Conservation (phyloP, 176 grass and related monocot species). For the Carex myosuroides region DNA sequence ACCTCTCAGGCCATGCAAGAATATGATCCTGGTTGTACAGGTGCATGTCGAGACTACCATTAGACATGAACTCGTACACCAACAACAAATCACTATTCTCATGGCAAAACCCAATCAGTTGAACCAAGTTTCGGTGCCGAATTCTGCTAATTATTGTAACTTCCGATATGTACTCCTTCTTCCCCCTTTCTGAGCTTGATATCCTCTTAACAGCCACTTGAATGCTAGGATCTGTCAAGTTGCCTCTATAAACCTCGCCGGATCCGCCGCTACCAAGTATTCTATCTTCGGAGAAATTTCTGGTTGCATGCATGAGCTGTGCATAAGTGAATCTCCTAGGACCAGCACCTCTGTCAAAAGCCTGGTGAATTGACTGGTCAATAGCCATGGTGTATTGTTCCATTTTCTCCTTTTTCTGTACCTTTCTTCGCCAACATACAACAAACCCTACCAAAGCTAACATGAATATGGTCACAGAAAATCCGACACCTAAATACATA, state of each 20-base stretch:
- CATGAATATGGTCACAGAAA: neutral
- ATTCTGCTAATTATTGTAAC: constrained; percentile 46
- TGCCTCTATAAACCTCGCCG: constrained; percentile 44
- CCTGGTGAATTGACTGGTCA: neutral
- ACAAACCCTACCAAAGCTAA: neutral
- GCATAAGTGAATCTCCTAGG: constrained; percentile 26
- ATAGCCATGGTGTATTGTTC: neutral
- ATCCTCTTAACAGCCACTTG: constrained; percentile 35
- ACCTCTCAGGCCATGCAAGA: constrained; percentile 24
- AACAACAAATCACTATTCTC: constrained; percentile 17
- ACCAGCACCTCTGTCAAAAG: neutral
- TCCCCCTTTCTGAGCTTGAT: constrained; percentile 29
- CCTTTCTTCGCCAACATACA: constrained; percentile 12
- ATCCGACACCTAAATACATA: neutral
- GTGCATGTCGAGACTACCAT: constrained; percentile 37
- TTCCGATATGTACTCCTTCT: constrained; percentile 36
- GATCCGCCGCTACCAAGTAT: constrained; percentile 48
- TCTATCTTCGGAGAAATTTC: constrained; percentile 38
- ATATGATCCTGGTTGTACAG: constrained; percentile 11
- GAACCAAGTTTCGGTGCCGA: constrained; percentile 52
- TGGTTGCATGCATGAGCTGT: constrained; percentile 29
- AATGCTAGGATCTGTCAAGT: constrained; percentile 3
- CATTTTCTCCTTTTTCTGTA: neutral
- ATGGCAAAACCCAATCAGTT: constrained; percentile 30
- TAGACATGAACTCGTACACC: constrained; percentile 31